phyloP scores from a whole-genome alignment of 2,329 filamentous ascomycete species.

The Paecilomyces formosus region DNA sequence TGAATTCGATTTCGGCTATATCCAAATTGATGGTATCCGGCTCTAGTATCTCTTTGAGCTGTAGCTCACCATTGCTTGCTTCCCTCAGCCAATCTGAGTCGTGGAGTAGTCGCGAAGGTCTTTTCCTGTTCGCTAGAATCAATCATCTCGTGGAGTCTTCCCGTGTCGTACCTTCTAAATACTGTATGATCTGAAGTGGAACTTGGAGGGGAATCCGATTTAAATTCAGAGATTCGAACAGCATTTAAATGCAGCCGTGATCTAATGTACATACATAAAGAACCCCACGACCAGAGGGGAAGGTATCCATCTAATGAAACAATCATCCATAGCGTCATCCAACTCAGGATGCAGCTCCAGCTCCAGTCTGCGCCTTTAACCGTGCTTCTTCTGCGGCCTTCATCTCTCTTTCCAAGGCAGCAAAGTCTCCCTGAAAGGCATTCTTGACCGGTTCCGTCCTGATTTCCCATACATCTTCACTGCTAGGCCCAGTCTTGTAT shows the following conservation, averaged over 20 bases:
- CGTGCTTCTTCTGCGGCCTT: constrained; percentile 36
- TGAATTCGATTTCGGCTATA: not conserved
- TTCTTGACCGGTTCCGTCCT: constrained; percentile 55
- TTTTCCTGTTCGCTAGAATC: too few species aligned
- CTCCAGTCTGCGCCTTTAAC: constrained; percentile 8
- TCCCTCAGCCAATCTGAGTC: too few species aligned
- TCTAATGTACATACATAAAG: constrained; percentile 6
- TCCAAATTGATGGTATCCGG: not conserved
- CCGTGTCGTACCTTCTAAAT: not conserved
- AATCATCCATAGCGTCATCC: constrained; percentile 7
- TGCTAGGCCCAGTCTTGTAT: constrained; percentile 64
- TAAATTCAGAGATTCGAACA: not conserved
- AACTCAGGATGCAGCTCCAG: not conserved
- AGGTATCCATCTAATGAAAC: constrained; percentile 9
- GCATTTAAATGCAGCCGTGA: not conserved
- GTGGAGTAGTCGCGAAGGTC: too few species aligned
- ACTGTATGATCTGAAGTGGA: not conserved
- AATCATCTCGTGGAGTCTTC: too few species aligned
- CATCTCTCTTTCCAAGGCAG: constrained; percentile 34
- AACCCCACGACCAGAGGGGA: not conserved
- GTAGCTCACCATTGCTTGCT: too few species aligned
- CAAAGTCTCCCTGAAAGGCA: constrained; percentile 40
- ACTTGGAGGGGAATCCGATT: not conserved
- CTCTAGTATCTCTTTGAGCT: too few species aligned
- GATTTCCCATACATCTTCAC: constrained; percentile 84